A percentile compares a stretch with the other conserved stretches of the same genome.
Evolutionary conservation across 805 yeast species (phyloP).

Genomic region (Kuraishia capsulata): DNA sequence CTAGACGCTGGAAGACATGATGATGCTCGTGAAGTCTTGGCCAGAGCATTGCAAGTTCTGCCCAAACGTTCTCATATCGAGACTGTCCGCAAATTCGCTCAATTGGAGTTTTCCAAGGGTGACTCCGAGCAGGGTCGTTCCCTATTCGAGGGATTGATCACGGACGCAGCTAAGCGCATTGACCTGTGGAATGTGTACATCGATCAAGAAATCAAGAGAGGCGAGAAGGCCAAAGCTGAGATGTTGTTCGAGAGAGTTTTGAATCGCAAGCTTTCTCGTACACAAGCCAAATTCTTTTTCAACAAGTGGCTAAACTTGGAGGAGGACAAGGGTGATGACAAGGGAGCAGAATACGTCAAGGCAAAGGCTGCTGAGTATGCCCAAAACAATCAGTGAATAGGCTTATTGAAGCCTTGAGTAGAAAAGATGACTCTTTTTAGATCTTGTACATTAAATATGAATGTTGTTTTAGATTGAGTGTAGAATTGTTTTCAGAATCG

Average conservation of each 20-base stretch:
- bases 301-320: constrained; percentile 85
- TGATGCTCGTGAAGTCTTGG: constrained; percentile 64
- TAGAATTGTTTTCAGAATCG: not conserved
- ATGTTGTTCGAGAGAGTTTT: constrained; percentile 78
- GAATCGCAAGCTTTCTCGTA: constrained; percentile 57
- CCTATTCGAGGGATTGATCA: constrained; percentile 81
- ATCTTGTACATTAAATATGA: not conserved
- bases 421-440: not conserved
- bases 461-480: not conserved
- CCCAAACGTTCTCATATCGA: constrained; percentile 72
- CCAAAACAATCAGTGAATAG: constrained; percentile 9
- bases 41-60: constrained; percentile 61
- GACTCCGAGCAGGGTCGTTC: constrained; percentile 94
- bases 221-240: constrained; percentile 60
- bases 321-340: constrained; percentile 57
- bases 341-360: constrained; percentile 75
- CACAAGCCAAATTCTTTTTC: constrained; percentile 92
- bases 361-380: constrained; percentile 78
- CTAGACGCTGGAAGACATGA: constrained; percentile 48
- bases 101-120: constrained; percentile 78
- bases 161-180: constrained; percentile 85
- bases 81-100: constrained; percentile 81
- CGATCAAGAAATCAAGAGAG: constrained; percentile 80
- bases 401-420: not conserved
- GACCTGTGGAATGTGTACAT: constrained; percentile 94